phyloP scores from a whole-genome alignment of 148 eudicot species.

The Spergularia marina region DNA sequence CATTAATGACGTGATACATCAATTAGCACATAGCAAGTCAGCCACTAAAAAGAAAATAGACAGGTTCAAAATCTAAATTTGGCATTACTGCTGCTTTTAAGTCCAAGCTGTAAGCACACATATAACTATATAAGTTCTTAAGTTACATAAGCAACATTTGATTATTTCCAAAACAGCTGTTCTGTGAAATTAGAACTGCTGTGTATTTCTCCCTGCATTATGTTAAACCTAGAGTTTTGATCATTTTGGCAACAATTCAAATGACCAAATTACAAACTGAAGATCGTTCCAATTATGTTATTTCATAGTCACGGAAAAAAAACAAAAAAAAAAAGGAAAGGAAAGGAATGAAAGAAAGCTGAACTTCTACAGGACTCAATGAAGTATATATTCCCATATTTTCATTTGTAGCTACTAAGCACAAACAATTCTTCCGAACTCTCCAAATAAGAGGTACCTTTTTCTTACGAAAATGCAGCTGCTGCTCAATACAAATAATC shows the following conservation, averaged over 20 bases:
- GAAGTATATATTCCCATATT: not conserved
- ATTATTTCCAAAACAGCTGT: too few species aligned
- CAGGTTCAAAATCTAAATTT: too few species aligned
- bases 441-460: constrained; percentile 43
- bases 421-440: not conserved
- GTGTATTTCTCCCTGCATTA: too few species aligned
- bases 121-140: too few species aligned
- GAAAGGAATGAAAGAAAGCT: not conserved
- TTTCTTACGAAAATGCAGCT: constrained; percentile 44
- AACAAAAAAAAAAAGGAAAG: not conserved
- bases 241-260: not conserved
- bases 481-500: constrained; percentile 58
- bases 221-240: too few species aligned
- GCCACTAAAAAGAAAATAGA: too few species aligned
- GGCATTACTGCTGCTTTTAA: too few species aligned
- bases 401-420: not conserved
- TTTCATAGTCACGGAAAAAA: not conserved
- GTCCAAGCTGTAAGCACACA: too few species aligned
- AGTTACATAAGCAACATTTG: too few species aligned
- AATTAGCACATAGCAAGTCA: too few species aligned
- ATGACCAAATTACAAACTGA: not conserved
- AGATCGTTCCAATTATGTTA: not conserved
- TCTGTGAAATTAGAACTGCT: too few species aligned
- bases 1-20: too few species aligned
- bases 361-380: not conserved